Evolutionary conservation across 768 basidiomycete genomes (phyloP).

Genomic region (Pleurotus pulmonarius): DNA sequence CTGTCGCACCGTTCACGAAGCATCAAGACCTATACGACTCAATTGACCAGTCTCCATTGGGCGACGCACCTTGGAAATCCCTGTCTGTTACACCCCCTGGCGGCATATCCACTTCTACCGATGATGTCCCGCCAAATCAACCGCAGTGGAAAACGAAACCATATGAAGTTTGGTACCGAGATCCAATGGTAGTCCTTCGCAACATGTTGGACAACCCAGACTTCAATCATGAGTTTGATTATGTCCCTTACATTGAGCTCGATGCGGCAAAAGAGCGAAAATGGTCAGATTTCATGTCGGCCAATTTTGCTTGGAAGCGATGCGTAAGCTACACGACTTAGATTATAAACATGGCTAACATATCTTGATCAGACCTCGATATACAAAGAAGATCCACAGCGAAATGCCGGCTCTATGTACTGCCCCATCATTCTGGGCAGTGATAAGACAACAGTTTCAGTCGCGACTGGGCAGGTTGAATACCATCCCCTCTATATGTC

Average conservation of each 20-base stretch:
- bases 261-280: constrained; percentile 15
- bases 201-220: constrained; percentile 30
- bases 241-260: constrained; percentile 21
- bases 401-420: constrained; percentile 24
- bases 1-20: constrained; percentile 16
- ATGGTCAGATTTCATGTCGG: constrained; percentile 35
- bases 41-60: constrained; percentile 20
- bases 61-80: constrained; percentile 23
- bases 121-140: too few species aligned
- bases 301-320: constrained; percentile 36
- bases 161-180: constrained; percentile 29
- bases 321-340: too few species aligned
- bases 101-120: too few species aligned
- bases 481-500: constrained; percentile 32
- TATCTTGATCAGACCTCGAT: too few species aligned
- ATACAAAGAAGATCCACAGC: constrained; percentile 9
- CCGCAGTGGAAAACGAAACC: constrained; percentile 26
- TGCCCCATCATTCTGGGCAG: constrained; percentile 31
- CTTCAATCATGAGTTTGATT: constrained; percentile 29
- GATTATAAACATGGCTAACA: too few species aligned
- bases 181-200: constrained; percentile 22
- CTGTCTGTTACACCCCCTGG: constrained; percentile 13
- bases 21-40: constrained; percentile 19
- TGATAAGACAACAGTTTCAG: constrained; percentile 35
- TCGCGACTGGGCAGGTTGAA: constrained; percentile 31